Base-by-base conservation (phyloP, 345 rosid species). In the Aquilaria sinensis region DNA sequence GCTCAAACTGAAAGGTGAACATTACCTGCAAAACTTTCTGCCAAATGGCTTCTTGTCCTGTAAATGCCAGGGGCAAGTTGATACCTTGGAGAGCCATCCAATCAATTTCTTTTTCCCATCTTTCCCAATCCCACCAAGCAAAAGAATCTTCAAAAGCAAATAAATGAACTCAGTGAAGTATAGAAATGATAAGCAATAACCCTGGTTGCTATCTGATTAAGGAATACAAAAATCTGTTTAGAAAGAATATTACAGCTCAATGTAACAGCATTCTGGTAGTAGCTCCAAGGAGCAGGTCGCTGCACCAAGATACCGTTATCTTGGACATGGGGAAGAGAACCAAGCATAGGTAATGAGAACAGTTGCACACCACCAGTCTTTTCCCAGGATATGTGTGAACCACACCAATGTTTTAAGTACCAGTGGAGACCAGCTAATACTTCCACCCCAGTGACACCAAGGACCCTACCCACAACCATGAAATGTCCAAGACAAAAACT, bases 81-180 rank as follows among this genome's bases (percentile, higher is more conserved):
- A 86, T 72, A 30, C 93, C 89, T 58, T 84, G 89, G 69, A 86
- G 78, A 70, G 89, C 89, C 93, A 86, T 86, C 93, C 93, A 84
- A 66, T 84, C 89, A 62, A 82, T 84, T 77, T 86, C 89, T 55
- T 80, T 79, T 75, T 84, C 89, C 93, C 89, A 84, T 74, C 93
- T 81, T 78, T 63, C 69, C 87, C 89, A 84, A 71, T 80, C 85
- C 93, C 93, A 82, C 93, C 93, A 86, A 58, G 89, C 83, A 75
- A 82, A 84, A 68, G 89, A 72, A 74, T 84, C 89, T 84, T 66
- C 62, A 49, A 68, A 52, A 13, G 15, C 7, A 63, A 43, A 57
- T 0, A 16, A 34, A 48, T 60, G 6, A 66, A 62, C 33, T 47
- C 4, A 9, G 58, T 56, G 48, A 12, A 66, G 1, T 37, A 37